Percentiles rank a stretch among this genome's conserved stretches.
Evolutionary conservation across 495 filamentous ascomycete genomes (phyloP).

Genomic region (Aspergillus olivimuriae): DNA sequence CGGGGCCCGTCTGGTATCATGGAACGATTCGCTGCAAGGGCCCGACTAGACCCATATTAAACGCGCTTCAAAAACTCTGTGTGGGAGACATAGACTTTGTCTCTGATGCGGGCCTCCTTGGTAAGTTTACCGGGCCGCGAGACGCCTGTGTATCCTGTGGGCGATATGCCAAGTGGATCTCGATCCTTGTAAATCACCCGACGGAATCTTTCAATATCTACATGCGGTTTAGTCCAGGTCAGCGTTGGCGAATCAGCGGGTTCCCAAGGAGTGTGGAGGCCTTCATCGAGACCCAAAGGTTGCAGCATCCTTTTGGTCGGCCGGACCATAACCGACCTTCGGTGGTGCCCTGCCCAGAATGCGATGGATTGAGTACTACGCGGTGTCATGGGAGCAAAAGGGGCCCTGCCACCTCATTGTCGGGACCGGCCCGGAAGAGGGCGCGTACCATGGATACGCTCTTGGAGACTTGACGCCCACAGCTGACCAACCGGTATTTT

Average conservation of each 20-base stretch:
- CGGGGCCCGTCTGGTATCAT: conserved; percentile 14
- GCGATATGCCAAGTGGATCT: conserved; percentile 9
- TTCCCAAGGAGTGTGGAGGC: conserved; percentile 11
- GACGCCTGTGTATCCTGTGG: conserved; percentile 11
- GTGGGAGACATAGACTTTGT: conserved; percentile 9
- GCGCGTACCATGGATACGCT: no score
- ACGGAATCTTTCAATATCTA: conserved; percentile 12
- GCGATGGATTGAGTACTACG: no score
- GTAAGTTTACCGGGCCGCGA: conserved; percentile 4
- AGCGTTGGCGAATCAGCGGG: conserved; percentile 14
- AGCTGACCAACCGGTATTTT: no score
- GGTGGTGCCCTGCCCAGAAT: conserved; percentile 4
- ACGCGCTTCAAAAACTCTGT: conserved; percentile 10
- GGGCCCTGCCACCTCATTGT: no score
- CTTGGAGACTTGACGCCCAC: no score
- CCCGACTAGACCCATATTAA: conserved; percentile 5
- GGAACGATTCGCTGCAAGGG: conserved; percentile 14
- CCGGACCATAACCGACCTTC: conserved; percentile 7
- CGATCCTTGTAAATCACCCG: conserved; percentile 7
- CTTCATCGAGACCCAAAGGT: conserved; percentile 7
- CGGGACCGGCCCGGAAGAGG: no score
- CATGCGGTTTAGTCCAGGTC: conserved; percentile 6
- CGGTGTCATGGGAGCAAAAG: no score
- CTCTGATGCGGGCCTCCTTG: conserved; percentile 10
- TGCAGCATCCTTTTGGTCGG: conserved; percentile 13